A percentile compares a stretch with the other conserved stretches of the same genome.
Evolutionary conservation across 805 yeast genomes (phyloP).

Genomic region (Zygosaccharomyces bisporus): DNA sequence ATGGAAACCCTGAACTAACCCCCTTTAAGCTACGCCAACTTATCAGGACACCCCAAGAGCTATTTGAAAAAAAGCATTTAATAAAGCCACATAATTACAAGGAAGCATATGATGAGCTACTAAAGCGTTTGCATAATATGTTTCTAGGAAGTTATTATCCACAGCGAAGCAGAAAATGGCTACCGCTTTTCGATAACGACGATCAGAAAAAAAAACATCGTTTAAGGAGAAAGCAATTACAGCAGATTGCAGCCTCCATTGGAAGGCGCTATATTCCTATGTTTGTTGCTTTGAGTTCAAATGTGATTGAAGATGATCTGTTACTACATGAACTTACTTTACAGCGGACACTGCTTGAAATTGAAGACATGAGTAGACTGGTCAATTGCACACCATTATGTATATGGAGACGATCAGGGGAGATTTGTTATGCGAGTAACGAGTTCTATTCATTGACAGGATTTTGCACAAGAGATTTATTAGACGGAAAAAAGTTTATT

Average conservation of each 20-base stretch:
- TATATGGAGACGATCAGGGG: constrained; percentile 85
- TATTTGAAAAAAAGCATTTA: constrained; percentile 18
- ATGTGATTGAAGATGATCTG: constrained; percentile 66
- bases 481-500: constrained; percentile 61
- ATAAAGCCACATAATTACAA: constrained; percentile 28
- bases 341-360: constrained; percentile 55
- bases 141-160: constrained; percentile 14
- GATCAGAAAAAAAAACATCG: not conserved
- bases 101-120: constrained; percentile 20
- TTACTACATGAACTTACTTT: constrained; percentile 57
- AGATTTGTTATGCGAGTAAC: constrained; percentile 72
- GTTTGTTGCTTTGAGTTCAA: constrained; percentile 71
- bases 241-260: constrained; percentile 41
- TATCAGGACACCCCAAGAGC: constrained; percentile 24
- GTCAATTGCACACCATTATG: constrained; percentile 71
- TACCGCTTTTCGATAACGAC: constrained; percentile 3
- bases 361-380: constrained; percentile 45
- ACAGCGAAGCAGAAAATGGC: not conserved
- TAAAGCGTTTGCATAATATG: constrained; percentile 16
- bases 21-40: constrained; percentile 24
- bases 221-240: constrained; percentile 24
- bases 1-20: constrained; percentile 11
- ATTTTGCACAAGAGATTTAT: constrained; percentile 51
- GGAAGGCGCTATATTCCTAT: constrained; percentile 62
- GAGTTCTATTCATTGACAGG: constrained; percentile 71